phyloP scores from a whole-genome alignment of 345 rosid species.

The Pseudoturritis turrita region DNA sequence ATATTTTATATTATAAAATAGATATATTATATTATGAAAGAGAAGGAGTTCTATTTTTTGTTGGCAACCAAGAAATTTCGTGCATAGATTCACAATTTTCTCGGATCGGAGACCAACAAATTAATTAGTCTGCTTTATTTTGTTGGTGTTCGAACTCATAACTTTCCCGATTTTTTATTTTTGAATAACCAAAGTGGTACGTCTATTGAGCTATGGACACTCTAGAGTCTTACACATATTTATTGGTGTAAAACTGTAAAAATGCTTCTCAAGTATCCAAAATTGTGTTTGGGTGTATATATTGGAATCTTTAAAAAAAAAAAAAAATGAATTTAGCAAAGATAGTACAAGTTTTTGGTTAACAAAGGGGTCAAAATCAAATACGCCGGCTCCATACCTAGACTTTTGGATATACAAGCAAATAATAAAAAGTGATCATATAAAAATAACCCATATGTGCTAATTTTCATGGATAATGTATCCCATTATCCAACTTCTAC shows the following conservation, averaged over 20 bases:
- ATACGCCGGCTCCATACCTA: constrained; percentile 8
- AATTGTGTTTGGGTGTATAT: neutral
- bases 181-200: too few species aligned
- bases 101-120: too few species aligned
- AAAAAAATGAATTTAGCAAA: too few species aligned
- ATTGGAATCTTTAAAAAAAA: neutral
- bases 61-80: too few species aligned
- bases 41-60: too few species aligned
- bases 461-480: constrained; percentile 8
- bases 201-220: too few species aligned
- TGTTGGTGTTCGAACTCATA: too few species aligned
- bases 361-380: neutral
- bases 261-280: neutral
- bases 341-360: constrained; percentile 1
- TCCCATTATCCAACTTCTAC: neutral
- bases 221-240: neutral
- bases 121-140: too few species aligned
- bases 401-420: constrained; percentile 15
- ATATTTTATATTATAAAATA: too few species aligned
- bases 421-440: neutral
- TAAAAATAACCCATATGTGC: neutral
- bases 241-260: neutral
- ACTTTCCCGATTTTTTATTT: too few species aligned
- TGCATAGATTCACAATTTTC: too few species aligned
- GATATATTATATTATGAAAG: too few species aligned